Base-by-base conservation (phyloP, 352 stramenopile genomes). In the Aphanomyces invadans region DNA sequence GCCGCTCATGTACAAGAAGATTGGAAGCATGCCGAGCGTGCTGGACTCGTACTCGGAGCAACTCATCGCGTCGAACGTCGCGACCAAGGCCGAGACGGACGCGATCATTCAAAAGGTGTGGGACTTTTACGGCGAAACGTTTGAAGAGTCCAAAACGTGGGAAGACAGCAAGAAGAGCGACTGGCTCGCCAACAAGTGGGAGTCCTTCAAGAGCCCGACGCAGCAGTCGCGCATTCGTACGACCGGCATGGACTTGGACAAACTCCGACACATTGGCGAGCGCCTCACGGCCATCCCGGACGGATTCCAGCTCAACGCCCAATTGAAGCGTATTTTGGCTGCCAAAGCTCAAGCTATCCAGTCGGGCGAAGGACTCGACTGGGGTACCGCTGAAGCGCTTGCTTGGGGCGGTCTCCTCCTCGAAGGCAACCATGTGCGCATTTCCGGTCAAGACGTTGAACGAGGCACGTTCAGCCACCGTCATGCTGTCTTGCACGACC, bases 1-100 rank as follows among this genome's bases (percentile, higher is more conserved):
- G 79, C 96, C 96, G 10, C 81, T 94, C n/a, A 88, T 99, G 71
- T 99, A 99, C 82, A 92, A 95, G 69, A 86, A 92, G 72, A 98
- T 99, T 70, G 81, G 75, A 1, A 77, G 88, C 60, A 96, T 98
- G 74, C 90, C 87, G n/a, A 88, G 86, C 21, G 93, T 96, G 4
- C 76, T 98, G 0, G 78, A 97, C 66, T 88, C 95, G 25, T 98
- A 95, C 77, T 73, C 87, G 39, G 59, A 90, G 26, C 76, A 86
- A 68, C 69, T 85, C 32, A 76, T 89, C 65, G 64, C 66, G 23
- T 55, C 69, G 5, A 71, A 76, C 25, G 68, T 71, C 31, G 78
- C 81, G 1, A 72, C 74, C 17, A 87, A 95, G 74, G 88, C 96
- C 31, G 90, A 98, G 65, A 83, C 79, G 25, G 79, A 97, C 57